Evolutionary conservation across 2,329 filamentous ascomycete species (phyloP).

Genomic region (Pezicula rhizophila): DNA sequence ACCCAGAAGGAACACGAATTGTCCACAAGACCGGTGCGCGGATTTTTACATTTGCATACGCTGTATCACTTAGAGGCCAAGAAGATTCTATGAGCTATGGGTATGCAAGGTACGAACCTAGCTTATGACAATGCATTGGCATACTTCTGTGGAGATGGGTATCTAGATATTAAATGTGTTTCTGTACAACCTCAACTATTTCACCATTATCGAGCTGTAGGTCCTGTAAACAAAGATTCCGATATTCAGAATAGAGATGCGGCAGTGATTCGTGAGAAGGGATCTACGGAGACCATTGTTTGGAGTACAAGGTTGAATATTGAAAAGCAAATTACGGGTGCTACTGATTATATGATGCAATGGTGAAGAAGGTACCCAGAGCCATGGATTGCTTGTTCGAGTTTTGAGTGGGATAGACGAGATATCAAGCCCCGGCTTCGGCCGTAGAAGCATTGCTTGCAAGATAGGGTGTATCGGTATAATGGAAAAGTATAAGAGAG

Average conservation of each 20-base stretch:
- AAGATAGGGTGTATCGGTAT: too few species aligned
- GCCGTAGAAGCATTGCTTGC: too few species aligned
- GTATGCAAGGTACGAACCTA: constrained; percentile 25
- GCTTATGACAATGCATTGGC: constrained; percentile 29
- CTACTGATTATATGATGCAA: constrained; percentile 6
- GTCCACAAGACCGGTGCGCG: constrained; percentile 23
- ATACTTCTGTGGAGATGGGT: constrained; percentile 25
- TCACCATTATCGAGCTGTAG: constrained; percentile 28
- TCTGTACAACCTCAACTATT: constrained; percentile 31
- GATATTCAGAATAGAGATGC: constrained; percentile 23
- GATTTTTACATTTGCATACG: constrained; percentile 30
- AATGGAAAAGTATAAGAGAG: too few species aligned
- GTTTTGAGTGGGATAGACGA: too few species aligned
- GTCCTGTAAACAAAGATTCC: constrained; percentile 24
- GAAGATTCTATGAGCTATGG: constrained; percentile 57
- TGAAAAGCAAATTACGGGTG: constrained; percentile 22
- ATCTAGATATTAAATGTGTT: constrained; percentile 28
- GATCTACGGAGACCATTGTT: constrained; percentile 29
- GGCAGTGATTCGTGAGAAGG: constrained; percentile 22
- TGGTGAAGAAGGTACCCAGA: constrained; percentile 2
- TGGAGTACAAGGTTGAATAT: constrained; percentile 30
- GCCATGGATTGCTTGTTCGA: too few species aligned
- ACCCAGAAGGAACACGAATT: constrained; percentile 17
- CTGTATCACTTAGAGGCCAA: constrained; percentile 31
- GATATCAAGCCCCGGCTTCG: too few species aligned